Base-by-base conservation (phyloP, 257 asterid species). In the Capsicum chinense region DNA sequence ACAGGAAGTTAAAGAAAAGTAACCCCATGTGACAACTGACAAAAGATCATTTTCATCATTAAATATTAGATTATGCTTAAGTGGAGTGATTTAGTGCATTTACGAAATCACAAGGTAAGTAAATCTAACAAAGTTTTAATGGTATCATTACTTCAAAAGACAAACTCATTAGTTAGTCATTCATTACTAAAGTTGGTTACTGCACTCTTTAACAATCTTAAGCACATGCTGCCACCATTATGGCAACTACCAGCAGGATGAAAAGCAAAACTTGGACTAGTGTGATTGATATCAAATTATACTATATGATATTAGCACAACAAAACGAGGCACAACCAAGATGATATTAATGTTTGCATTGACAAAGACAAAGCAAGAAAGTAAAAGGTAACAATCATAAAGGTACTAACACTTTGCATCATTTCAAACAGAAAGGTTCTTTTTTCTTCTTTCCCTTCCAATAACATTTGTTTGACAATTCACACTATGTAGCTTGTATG, bases 401-500 rank as follows among this genome's bases (percentile, higher is more conserved):
- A 83, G 87, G 84, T 86, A 87, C 84, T 87, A 87, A 64, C 86
- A 64, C 88, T 87, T 84, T 88, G 92, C 93, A 90, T 89, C 89
- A 82, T 88, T 88, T 79, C 88, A 85, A 89, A 92, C 96, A 92
- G 87, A 89, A 86, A 85, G 74, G 47, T 64, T 62, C 83, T 63
- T 52, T 79, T 13, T 79, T 78, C 44, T 39, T 67, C 81, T 79
- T 71, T 66, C 62, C 50, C 80, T 71, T 60, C 83, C 85, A 89
- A 89, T 87, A 89, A 80, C 86, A 82, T 82, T 86, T 90, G 35
- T 19, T 69, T 39, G 84, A 85, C 91, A 89, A 69, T 94, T 92
- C 98, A 92, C 95, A 92, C 94, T 88, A 69, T 83, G 84, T 88
- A 89, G 79, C 86, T 84, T 92, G 88, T 88, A 74, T 58, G 85